These are phyloP conservation scores for Penstemon eatonii DNA, from an alignment of 257 asterid genomes.

Conservation along the genomic window DNA sequence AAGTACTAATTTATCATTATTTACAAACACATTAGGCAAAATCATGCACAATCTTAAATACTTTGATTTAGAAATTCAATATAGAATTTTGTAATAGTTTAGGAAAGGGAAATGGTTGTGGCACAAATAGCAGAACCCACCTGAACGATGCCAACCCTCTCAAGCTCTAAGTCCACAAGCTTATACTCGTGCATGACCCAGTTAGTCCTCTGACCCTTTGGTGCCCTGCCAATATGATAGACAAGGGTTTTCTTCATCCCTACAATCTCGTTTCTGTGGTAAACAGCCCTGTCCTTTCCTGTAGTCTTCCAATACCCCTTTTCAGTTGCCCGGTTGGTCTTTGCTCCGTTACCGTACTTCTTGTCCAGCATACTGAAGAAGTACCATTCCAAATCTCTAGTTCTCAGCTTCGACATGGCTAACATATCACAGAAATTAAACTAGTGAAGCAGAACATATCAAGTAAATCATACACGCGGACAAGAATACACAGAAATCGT, in stretches of 20 bases:
- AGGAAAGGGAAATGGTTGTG: too few species aligned
- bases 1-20: too few species aligned
- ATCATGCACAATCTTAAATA: too few species aligned
- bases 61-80: too few species aligned
- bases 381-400: conserved; percentile 91
- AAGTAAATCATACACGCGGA: background rate
- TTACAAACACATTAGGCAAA: too few species aligned
- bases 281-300: conserved; percentile 86
- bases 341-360: conserved; percentile 88
- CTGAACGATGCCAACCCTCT: conserved; percentile 76
- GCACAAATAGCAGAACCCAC: conserved; percentile 29
- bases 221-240: conserved; percentile 91
- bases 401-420: conserved; percentile 75
- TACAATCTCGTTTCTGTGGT: conserved; percentile 59
- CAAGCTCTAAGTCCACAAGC: conserved; percentile 69
- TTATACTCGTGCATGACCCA: conserved; percentile 99
- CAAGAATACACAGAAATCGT: background rate
- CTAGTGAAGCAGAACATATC: background rate
- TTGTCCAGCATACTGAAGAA: conserved; percentile 83
- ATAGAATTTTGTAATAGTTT: too few species aligned
- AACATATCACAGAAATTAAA: conserved; percentile 5
- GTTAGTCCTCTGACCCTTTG: conserved; percentile 81
- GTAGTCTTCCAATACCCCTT: conserved; percentile 98
- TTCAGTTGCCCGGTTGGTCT: conserved; percentile 89
- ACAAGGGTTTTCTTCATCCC: conserved; percentile 98